Evolutionary conservation across 148 eudicot species (phyloP), one percentile per base, ranked within the genome.

Genomic region (Limonium bicolor): DNA sequence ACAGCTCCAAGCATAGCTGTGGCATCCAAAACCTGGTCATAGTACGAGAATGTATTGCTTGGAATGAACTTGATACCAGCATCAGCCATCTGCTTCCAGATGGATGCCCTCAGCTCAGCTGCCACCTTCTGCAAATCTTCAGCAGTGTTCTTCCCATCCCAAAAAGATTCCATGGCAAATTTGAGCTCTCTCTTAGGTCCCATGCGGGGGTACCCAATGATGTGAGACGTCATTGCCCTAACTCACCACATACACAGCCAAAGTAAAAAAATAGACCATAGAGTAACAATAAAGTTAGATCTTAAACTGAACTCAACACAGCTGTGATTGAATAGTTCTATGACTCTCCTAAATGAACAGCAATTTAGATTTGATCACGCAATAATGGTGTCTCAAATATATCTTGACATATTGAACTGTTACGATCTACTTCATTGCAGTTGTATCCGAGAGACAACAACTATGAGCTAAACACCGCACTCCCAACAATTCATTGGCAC

Each of bases 1-100:
- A 78, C 77, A 62, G 86, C 86, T 21, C 86, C 86, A 1, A 78
- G 59, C 86, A 78, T 78, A 3, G 86, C 72, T 0, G 86, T 78
- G 40, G 86, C 64, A 59, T 78, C 86, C 16, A 78, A 36, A 37
- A 78, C 69, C 13, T 78, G 86, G 35, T 78, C 86, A 50, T 78
- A 78, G 53, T 59, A 78, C 11, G 86, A 70, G 62, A 78, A 78
- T 27, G 80, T 78, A 42, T 78, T 78, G 64, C 80, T 73, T 10
- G 86, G 86, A 37, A 73, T 70, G 54, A 73, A 67, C 52, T 70
- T 64, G 35, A 73, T 78, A 43, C 86, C 73, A 41, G 67, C 74
- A 59, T 61, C 61, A 20, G 64, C 52, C 86, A 78, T 78, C 54
- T 78, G 69, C 47, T 67, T 78, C 86, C 86, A 78, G 27, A 67